phyloP scores from a whole-genome alignment of 129 eudicot species.

The Artemisia annua region DNA sequence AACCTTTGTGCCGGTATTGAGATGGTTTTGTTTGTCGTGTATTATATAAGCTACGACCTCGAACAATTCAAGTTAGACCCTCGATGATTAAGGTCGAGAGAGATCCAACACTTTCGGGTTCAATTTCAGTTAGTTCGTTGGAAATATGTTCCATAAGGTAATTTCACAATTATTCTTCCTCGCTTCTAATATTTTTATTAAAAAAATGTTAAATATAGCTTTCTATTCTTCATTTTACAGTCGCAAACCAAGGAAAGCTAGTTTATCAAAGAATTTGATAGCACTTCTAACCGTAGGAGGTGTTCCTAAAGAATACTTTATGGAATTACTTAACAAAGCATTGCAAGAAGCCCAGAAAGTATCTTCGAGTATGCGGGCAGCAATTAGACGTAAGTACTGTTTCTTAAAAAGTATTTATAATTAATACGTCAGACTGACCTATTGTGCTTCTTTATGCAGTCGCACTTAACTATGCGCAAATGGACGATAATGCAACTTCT shows the following conservation, averaged over 20 bases:
- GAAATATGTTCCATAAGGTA: conserved; percentile 72
- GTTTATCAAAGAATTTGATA: conserved; percentile 57
- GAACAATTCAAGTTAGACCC: conserved; percentile 67
- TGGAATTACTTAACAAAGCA: conserved; percentile 38
- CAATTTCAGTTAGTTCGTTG: conserved; percentile 52
- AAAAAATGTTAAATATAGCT: no score
- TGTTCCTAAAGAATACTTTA: conserved; percentile 57
- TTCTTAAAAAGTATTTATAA: not conserved
- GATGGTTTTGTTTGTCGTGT: conserved; percentile 7
- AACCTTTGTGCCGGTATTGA: no score
- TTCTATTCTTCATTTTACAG: conserved; percentile 39
- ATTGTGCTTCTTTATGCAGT: conserved; percentile 44
- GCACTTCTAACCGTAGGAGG: conserved; percentile 78
- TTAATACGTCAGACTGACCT: conserved; percentile 11
- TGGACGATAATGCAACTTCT: conserved; percentile 49
- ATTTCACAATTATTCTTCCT: conserved; percentile 6
- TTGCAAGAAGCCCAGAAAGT: conserved; percentile 51
- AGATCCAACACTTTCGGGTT: conserved; percentile 39
- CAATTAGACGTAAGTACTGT: conserved; percentile 55
- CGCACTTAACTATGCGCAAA: conserved; percentile 46
- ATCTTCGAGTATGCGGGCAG: conserved; percentile 51
- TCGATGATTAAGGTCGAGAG: conserved; percentile 79
- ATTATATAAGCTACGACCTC: conserved; percentile 43
- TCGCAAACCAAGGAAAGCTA: conserved; percentile 48
- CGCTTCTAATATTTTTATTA: not conserved